Conservation (phyloP, 2,329 filamentous ascomycete species). For the Bipolaris bicolor region DNA sequence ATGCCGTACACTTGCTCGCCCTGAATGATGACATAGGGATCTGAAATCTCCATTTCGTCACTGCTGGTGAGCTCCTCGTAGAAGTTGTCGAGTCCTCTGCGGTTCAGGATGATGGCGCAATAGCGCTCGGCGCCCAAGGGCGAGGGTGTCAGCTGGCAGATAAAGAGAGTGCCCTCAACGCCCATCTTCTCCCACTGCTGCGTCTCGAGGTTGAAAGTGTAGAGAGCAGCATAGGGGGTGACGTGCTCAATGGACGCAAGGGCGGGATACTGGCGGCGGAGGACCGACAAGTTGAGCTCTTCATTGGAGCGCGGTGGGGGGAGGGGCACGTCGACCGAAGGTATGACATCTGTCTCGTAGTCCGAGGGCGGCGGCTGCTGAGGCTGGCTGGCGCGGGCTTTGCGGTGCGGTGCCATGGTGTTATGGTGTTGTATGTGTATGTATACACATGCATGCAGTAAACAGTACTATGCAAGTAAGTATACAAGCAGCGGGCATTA, state of each 20-base stretch:
- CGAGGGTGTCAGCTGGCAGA: constrained; percentile 66
- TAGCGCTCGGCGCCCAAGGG: constrained; percentile 51
- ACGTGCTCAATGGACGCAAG: constrained; percentile 77
- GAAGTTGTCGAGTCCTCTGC: constrained; percentile 57
- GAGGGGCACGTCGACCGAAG: constrained; percentile 47
- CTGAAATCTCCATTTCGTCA: constrained; percentile 56
- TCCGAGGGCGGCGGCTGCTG: constrained; percentile 57
- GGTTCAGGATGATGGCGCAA: constrained; percentile 55
- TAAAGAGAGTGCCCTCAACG: constrained; percentile 86
- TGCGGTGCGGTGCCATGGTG: constrained; percentile 41
- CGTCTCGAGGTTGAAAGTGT: constrained; percentile 71
- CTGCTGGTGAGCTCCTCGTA: constrained; percentile 50
- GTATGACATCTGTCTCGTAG: constrained; percentile 59
- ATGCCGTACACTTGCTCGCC: constrained; percentile 62
- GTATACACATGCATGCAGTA: background rate
- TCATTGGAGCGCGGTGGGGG: constrained; percentile 72
- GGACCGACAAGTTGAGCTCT: constrained; percentile 84
- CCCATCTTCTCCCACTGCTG: constrained; percentile 82
- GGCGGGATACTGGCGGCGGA: constrained; percentile 79
- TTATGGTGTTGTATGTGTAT: background rate
- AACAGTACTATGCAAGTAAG: too few relatives aligned
- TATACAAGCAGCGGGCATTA: too few relatives aligned
- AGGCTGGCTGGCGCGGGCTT: constrained; percentile 37
- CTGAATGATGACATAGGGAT: constrained; percentile 66
- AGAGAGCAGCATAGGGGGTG: constrained; percentile 85